Evolutionary conservation across 2,329 filamentous ascomycete genomes (phyloP).

Genomic region (Hypoxylon sp.): DNA sequence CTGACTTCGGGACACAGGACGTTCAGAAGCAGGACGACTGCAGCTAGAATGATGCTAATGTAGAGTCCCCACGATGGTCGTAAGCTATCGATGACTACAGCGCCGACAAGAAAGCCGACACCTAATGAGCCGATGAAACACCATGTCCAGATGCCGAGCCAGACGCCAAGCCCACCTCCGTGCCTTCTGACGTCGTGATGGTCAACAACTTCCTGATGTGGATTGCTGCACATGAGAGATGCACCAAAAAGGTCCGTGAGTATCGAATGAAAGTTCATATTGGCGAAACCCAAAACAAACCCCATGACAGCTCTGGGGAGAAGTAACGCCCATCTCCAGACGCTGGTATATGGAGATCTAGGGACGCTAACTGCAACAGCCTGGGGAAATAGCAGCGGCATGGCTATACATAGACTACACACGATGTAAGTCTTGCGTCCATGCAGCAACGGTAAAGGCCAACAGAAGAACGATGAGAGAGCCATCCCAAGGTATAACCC

Average conservation of each 20-base stretch:
- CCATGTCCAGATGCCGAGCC: conserved; percentile 84
- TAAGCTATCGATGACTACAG: conserved; percentile 74
- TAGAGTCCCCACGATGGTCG: conserved; percentile 83
- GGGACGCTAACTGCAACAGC: conserved; percentile 73
- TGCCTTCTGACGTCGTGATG: conserved; percentile 78
- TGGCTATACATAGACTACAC: conserved; percentile 74
- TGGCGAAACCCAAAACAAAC: conserved; percentile 78
- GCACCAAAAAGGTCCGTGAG: conserved; percentile 83
- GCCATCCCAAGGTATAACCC: conserved; percentile 79
- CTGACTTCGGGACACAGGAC: conserved; percentile 80
- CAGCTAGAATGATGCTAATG: conserved; percentile 77
- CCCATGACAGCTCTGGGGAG: conserved; percentile 76
- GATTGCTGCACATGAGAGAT: conserved; percentile 78
- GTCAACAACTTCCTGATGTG: conserved; percentile 79
- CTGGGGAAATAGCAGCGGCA: conserved; percentile 83
- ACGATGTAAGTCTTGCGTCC: conserved; percentile 85
- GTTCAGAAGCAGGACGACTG: conserved; percentile 76
- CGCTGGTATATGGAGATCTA: conserved; percentile 68
- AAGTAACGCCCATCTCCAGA: conserved; percentile 73
- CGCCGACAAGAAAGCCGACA: conserved; percentile 80
- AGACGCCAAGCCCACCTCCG: conserved; percentile 84
- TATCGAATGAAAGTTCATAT: conserved; percentile 81
- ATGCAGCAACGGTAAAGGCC: conserved; percentile 82
- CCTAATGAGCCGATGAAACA: conserved; percentile 80
- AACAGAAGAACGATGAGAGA: conserved; percentile 77